These are phyloP conservation scores for Hygrophila difformis DNA, from an alignment of 257 asterid species.

Conservation along the genomic window DNA sequence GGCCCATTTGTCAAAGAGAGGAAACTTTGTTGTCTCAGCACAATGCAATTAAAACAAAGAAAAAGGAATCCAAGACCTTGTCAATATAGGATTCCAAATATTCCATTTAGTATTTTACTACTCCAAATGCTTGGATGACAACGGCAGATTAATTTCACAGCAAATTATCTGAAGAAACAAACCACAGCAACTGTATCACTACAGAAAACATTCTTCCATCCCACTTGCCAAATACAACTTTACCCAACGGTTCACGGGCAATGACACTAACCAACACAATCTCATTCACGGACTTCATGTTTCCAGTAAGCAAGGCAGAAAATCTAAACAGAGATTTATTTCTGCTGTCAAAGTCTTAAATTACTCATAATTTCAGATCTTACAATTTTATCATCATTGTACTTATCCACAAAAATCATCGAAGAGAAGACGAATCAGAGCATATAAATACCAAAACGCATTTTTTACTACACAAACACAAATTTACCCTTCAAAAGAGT, in stretches of 20 bases:
- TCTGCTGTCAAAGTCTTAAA: constrained; percentile 8
- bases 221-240: constrained; percentile 24
- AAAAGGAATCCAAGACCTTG: too few relatives aligned
- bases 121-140: too few relatives aligned
- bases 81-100: too few relatives aligned
- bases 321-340: constrained; percentile 12
- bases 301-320: constrained; percentile 16
- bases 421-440: too few relatives aligned
- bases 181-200: background rate
- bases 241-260: constrained; percentile 33
- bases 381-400: too few relatives aligned
- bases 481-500: background rate
- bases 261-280: constrained; percentile 12
- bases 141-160: too few relatives aligned
- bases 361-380: background rate
- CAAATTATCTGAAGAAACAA: too few relatives aligned
- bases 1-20: background rate
- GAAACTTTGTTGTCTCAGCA: background rate
- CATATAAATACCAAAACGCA: too few relatives aligned
- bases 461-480: background rate
- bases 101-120: too few relatives aligned
- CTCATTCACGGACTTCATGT: constrained; percentile 22
- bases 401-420: too few relatives aligned
- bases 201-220: constrained; percentile 20
- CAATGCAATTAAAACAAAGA: too few relatives aligned